Evolutionary conservation across 192 early-diverging fungal genomes (phyloP), one percentile per base, ranked within the genome.

Genomic region (Podila epigama): DNA sequence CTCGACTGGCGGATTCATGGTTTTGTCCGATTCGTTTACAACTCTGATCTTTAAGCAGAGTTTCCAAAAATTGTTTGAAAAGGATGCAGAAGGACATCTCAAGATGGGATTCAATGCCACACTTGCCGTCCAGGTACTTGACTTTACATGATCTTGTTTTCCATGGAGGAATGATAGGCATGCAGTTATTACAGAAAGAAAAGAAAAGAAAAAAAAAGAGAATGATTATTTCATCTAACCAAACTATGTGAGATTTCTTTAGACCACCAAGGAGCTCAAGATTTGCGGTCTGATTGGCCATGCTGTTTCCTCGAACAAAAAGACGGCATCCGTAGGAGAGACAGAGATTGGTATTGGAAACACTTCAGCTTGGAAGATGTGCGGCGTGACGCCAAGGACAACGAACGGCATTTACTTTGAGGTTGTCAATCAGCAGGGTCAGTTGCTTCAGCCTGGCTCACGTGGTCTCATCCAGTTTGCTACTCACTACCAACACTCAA

Each of bases 251-350:
- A n/a, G 0, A 4, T 33, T 15, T 50, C 31, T 5, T 51, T 79
- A 95, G 89, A 97, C 95, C 1, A 95, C 96, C 16, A 90, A 92
- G 70, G 98, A 99, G 75, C 88, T 99, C 54, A 92, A 93, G 84
- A 92, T 99, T 5, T 97, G 96, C 75, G 98, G 98, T 20, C 80
- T 99, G 66, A 97, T 99, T 67, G 98, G 98, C n/a, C 95, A 95
- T 28, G 98, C 95, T 37, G 83, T 95, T 1, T 96, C 95, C 29
- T 89, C 87, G 11, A 91, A 93, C 85, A 97, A 96, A 70, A 98
- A 98, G 83, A 86, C 90, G 1, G 82, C 94, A 0, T 93, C 87
- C 67, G 96, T 99, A 34, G 94, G 95, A 16, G 98, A 99, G 78
- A 98, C 98, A 9, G 98, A 98, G 81, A 99, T 99, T 72, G 98